Conservation (phyloP, 768 basidiomycete genomes). For the Tricholoma bakamatsutake region DNA sequence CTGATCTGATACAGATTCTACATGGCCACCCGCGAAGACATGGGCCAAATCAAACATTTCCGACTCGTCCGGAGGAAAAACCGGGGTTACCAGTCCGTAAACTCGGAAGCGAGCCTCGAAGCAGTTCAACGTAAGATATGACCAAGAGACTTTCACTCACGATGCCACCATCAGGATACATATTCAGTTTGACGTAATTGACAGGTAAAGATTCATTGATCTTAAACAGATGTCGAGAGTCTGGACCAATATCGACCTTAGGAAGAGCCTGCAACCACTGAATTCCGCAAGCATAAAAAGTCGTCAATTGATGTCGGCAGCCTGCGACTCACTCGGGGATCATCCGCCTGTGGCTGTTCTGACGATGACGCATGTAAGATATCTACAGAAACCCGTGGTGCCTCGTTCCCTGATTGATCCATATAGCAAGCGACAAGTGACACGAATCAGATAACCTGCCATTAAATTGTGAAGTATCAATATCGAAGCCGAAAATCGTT, state of each 20-base stretch:
- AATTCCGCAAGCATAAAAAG: slow-evolving; percentile 13
- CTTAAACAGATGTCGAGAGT: slow-evolving; percentile 84
- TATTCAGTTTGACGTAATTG: slow-evolving; percentile 86
- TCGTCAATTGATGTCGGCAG: background rate
- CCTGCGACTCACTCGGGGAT: slow-evolving; percentile 43
- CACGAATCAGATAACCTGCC: slow-evolving; percentile 39
- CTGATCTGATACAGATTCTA: slow-evolving; percentile 85
- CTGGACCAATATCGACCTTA: slow-evolving; percentile 70
- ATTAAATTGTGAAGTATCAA: slow-evolving; percentile 94
- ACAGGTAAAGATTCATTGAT: slow-evolving; percentile 45
- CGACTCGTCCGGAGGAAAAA: slow-evolving; percentile 44
- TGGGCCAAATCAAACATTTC: slow-evolving; percentile 79
- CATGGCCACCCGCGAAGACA: slow-evolving; percentile 83
- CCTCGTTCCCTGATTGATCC: slow-evolving; percentile 66
- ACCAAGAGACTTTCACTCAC: slow-evolving; percentile 40
- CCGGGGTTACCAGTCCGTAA: slow-evolving; percentile 72
- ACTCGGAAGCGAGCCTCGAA: slow-evolving; percentile 85
- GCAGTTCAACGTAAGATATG: slow-evolving; percentile 2
- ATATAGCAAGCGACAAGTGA: background rate
- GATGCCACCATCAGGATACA: slow-evolving; percentile 97
- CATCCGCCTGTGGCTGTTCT: slow-evolving; percentile 40
- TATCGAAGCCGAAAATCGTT: slow-evolving; percentile 74
- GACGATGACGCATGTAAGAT: slow-evolving; percentile 40
- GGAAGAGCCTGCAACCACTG: slow-evolving; percentile 85
- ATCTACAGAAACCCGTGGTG: slow-evolving; percentile 75